Evolutionary conservation across 345 rosid genomes (phyloP).

Genomic region (Populus simonii): DNA sequence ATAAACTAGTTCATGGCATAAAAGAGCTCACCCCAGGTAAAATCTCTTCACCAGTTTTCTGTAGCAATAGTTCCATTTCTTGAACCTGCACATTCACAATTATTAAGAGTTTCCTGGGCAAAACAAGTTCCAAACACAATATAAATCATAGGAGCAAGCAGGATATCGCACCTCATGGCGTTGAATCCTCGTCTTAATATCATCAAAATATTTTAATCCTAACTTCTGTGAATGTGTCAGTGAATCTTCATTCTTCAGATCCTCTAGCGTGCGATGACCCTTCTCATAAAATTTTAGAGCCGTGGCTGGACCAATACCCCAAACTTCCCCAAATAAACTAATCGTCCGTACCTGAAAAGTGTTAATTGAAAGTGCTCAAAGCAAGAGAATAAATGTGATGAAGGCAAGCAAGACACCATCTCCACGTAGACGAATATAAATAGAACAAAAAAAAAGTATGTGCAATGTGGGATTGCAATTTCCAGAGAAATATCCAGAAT

Average conservation of each 20-base stretch:
- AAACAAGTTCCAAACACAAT: constrained; percentile 2
- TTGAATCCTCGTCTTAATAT: constrained; percentile 77
- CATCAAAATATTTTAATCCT: constrained; percentile 92
- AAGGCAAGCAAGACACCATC: background rate
- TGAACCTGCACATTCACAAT: constrained; percentile 48
- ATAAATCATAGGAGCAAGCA: constrained; percentile 16
- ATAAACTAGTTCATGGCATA: background rate
- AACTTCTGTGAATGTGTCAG: constrained; percentile 74
- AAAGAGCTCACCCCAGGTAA: constrained; percentile 67
- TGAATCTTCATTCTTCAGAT: constrained; percentile 70
- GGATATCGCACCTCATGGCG: constrained; percentile 63
- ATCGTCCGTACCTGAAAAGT: constrained; percentile 67
- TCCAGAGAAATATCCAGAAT: constrained; percentile 5
- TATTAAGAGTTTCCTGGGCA: constrained; percentile 6
- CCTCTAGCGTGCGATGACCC: constrained; percentile 75
- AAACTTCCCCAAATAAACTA: constrained; percentile 83
- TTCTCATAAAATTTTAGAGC: constrained; percentile 88
- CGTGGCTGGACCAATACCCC: constrained; percentile 98
- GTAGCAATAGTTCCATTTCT: constrained; percentile 78
- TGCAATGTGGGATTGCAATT: background rate
- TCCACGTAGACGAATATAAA: background rate
- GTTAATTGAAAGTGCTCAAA: constrained; percentile 2
- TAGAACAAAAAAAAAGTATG: too few species aligned
- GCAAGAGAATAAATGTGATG: background rate
- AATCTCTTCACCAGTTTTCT: constrained; percentile 63